Percentiles rank a stretch among this genome's conserved stretches.
Conservation (phyloP, 2,329 filamentous ascomycete genomes). For the Xylaria multiplex region DNA sequence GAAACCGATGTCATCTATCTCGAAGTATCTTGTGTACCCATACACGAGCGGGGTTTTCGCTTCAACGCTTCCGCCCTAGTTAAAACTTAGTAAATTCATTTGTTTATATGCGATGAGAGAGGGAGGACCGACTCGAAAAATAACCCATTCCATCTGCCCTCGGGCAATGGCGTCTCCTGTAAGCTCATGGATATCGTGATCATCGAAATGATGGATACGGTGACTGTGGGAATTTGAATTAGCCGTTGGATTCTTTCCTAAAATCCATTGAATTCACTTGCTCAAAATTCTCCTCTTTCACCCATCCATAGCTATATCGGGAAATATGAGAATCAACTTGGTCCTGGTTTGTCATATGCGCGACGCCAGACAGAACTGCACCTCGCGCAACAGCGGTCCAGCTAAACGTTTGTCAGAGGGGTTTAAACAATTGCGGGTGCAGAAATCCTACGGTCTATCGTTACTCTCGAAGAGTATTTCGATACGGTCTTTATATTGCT, state of each 20-base stretch:
- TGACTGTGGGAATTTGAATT: conserved; percentile 1
- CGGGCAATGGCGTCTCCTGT: conserved; percentile 12
- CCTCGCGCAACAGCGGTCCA: conserved; percentile 29
- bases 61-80: conserved; percentile 26
- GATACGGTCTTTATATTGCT: neutral
- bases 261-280: neutral
- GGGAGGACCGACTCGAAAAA: conserved; percentile 17
- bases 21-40: conserved; percentile 23
- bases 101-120: too few relatives aligned
- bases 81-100: neutral
- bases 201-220: conserved; percentile 6
- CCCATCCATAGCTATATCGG: conserved; percentile 28
- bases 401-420: neutral
- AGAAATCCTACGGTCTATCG: conserved; percentile 13
- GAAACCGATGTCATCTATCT: conserved; percentile 16
- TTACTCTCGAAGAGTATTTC: conserved; percentile 18
- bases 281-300: conserved; percentile 19
- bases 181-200: conserved; percentile 6
- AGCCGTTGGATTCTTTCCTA: neutral
- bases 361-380: conserved; percentile 18
- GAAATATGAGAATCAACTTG: conserved; percentile 22
- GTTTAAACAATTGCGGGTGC: neutral
- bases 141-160: conserved; percentile 30
- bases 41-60: conserved; percentile 2
- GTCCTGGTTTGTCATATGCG: conserved; percentile 2